Conservation (phyloP, 768 basidiomycete species). For the Cytidiella melzeri region DNA sequence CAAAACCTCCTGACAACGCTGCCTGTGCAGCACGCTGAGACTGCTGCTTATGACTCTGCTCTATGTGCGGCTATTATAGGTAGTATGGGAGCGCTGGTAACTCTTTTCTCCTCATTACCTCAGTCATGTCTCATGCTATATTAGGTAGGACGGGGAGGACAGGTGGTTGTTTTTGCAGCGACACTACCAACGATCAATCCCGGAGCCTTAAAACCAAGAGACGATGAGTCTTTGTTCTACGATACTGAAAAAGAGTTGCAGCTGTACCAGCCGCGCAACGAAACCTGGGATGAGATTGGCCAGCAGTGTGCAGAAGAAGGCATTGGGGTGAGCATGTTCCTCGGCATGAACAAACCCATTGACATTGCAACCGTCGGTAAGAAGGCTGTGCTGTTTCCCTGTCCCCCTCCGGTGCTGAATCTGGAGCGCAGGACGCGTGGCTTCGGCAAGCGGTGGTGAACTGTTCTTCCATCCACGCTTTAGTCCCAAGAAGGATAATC, state of each 20-base stretch:
- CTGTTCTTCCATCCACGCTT: conserved; percentile 93
- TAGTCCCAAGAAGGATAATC: conserved; percentile 57
- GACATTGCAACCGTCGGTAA: conserved; percentile 84
- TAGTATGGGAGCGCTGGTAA: conserved; percentile 50
- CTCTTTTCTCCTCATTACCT: too few relatives aligned
- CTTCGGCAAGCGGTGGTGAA: conserved; percentile 81
- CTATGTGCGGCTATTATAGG: conserved; percentile 75
- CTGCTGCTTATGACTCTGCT: conserved; percentile 48
- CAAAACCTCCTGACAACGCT: conserved; percentile 62
- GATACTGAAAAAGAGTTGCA: conserved; percentile 83
- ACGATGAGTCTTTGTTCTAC: conserved; percentile 59
- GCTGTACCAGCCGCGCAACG: conserved; percentile 74
- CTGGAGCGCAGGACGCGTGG: conserved; percentile 44
- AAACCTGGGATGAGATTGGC: conserved; percentile 74
- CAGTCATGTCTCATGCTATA: conserved; percentile 5
- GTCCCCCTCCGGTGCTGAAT: conserved; percentile 5
- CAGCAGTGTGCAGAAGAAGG: conserved; percentile 89
- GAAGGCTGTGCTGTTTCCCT: conserved; percentile 12
- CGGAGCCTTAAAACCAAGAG: conserved; percentile 55
- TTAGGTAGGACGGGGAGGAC: conserved; percentile 70
- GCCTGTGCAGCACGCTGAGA: conserved; percentile 52
- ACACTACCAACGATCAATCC: conserved; percentile 65
- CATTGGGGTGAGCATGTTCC: conserved; percentile 84
- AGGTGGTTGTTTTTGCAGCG: conserved; percentile 66
- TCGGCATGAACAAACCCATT: conserved; percentile 72